Base-by-base conservation (phyloP, 2,329 filamentous ascomycete genomes). In the Fusarium longipes region DNA sequence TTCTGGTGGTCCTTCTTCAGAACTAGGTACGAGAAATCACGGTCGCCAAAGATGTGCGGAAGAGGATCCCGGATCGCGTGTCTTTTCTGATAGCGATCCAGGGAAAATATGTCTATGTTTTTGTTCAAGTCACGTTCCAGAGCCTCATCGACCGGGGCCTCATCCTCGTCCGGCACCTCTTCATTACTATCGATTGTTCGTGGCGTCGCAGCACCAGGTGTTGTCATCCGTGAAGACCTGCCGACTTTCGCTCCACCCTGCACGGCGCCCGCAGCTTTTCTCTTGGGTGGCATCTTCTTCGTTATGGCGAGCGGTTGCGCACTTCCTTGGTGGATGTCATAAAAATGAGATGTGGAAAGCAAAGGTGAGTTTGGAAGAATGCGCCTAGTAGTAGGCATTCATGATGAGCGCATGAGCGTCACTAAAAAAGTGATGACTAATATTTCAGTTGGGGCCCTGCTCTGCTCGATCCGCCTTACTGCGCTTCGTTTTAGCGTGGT, bases 1-100 rank as follows among this genome's bases (percentile, higher is more conserved):
- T 94, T 93, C 66, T 90, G 88, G 81, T 97, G 93, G 77, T 98
- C 95, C 5, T 91, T 88, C 79, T 97, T 98, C 68, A 97, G 83
- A 35, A 87, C 83, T 35, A 97, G 84, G 68, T 91, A 91, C 47
- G 92, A 94, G 77, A 96, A 96, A 78, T 99, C 93, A 77, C 81
- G 73, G 73, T 82, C 73, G 73, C 80, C 74, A 77, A 84, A 80
- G 73, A 84, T 79, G 75, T 82, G 74, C 63, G 81, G 77, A 59
- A 84, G 75, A 71, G 83, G 77, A 68, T 83, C 82, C 71, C 75
- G 80, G 70, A 76, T 75, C 54, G 74, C 71, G 58, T 80, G 78
- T 68, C 78, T 81, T 70, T 82, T 81, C 68, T 85, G 83, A 69
- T 86, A 85, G 48, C 80, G 79, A 39, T 81, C 81, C 57, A 85